Evolutionary conservation across 345 rosid genomes (phyloP), one percentile per base, ranked within the genome.

Genomic region (Limnanthes douglasii): DNA sequence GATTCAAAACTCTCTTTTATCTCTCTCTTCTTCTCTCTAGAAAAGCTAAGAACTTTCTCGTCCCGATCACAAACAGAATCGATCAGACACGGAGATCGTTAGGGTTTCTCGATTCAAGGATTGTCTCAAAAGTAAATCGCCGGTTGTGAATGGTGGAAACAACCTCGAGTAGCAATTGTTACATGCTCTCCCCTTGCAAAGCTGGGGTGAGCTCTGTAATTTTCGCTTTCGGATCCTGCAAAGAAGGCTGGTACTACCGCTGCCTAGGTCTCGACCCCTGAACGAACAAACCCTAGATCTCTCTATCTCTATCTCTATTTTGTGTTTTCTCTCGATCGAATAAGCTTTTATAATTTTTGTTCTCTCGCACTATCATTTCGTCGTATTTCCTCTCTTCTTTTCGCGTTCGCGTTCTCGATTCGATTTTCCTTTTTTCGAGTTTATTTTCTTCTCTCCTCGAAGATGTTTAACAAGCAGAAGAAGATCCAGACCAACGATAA

Each of bases 241-340:
- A 79, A 52, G 80, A 74, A 56, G 93, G 86, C 75, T 88, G 97
- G 97, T 88, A 79, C 86, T 72, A 46, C 45, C 97, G 97, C 67
- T 88, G 97, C 90, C 56, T 75, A 41, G 93, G 95, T 59, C 51
- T 79, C 52, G 93, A 88, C 90, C 97, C 97, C 32, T 83, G 56
- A 68, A 39, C 8, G 9, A 5, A 1, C 12, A 36, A 36, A 19
- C 37, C 9, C 2, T 18, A 31, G 30, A 11, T 2, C 37, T 13
- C n/a, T 40, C 28, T 41, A 34, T 12, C 13, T 12, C 21, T 36
- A 4, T 7, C 7, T 11, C 11, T 1, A 10, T 37, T 27, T 13
- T 34, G 13, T 20, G 5, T 26, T 31, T 29, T 51, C 38, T 14
- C 10, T 25, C 35, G 22, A 11, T 18, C 15, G 30, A 17, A 20